Conservation (phyloP, 208 protist species). For the Balamuthia mandrillaris region DNA sequence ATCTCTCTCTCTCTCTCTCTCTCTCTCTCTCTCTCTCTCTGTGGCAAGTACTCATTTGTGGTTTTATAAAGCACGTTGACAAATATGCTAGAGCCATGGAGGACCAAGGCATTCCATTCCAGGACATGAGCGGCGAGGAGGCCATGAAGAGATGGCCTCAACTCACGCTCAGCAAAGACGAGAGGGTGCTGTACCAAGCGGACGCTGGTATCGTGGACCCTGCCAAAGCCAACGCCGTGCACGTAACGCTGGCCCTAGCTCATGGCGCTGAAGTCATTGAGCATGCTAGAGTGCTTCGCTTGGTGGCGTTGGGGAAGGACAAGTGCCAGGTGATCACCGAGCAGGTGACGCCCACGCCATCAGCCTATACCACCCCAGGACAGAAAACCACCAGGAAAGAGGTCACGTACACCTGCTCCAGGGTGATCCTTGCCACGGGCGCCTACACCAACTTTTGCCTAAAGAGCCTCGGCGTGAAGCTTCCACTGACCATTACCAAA, state of each 20-base stretch:
- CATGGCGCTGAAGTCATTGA: no score
- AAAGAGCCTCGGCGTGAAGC: not conserved
- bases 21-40: not conserved
- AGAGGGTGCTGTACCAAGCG: conserved; percentile 21
- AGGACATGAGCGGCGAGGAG: not conserved
- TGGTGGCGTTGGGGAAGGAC: not conserved
- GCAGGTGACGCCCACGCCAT: not conserved
- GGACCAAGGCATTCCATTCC: not conserved
- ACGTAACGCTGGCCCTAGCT: conserved; percentile 5
- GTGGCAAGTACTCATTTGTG: not conserved
- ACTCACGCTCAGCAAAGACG: not conserved
- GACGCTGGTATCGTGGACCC: conserved; percentile 32
- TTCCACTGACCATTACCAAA: conserved; percentile 18
- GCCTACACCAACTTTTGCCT: conserved; percentile 21
- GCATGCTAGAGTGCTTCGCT: no score
- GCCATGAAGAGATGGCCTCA: conserved; percentile 36
- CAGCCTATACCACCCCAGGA: not conserved
- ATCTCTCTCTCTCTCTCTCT: no score
- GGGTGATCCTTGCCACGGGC: conserved; percentile 10
- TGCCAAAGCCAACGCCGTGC: conserved; percentile 4
- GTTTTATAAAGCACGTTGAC: not conserved
- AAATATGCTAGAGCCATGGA: conserved; percentile 21
- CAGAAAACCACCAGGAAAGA: not conserved
- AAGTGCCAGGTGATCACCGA: not conserved
- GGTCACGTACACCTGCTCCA: conserved; percentile 3